A percentile compares a stretch with the other conserved stretches of the same genome.
Evolutionary conservation across 768 basidiomycete species (phyloP).

Genomic region (Cystofilobasidium macerans): DNA sequence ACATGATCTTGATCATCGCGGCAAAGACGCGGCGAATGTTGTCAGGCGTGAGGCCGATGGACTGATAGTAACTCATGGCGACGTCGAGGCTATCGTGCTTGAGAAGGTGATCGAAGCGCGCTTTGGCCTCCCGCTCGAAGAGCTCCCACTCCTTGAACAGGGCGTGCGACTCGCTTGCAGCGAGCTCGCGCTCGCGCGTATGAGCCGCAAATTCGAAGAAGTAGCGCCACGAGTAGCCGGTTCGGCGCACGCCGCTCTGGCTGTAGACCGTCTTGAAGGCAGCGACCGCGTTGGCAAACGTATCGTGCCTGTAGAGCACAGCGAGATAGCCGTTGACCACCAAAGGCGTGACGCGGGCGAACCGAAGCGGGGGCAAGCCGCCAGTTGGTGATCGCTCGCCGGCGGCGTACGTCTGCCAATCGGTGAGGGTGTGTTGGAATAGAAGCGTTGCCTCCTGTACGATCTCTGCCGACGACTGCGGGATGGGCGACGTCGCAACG

Average conservation of each 20-base stretch:
- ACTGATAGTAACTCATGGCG: slow-evolving; percentile 27
- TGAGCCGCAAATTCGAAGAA: slow-evolving; percentile 56
- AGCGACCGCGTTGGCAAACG: slow-evolving; percentile 44
- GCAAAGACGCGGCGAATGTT: slow-evolving; percentile 57
- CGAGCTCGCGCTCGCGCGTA: not conserved
- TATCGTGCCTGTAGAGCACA: slow-evolving; percentile 53
- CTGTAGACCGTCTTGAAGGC: slow-evolving; percentile 49
- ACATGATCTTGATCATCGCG: slow-evolving; percentile 59
- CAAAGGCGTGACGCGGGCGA: slow-evolving; percentile 50
- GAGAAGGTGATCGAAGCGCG: not conserved
- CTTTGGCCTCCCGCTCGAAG: slow-evolving; percentile 27
- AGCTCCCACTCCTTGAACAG: slow-evolving; percentile 15
- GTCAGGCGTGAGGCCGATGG: slow-evolving; percentile 17
- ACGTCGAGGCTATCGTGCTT: not conserved
- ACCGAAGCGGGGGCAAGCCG: slow-evolving; percentile 43
- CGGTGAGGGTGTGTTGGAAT: slow-evolving; percentile 18
- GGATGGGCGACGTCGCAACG: slow-evolving; percentile 26
- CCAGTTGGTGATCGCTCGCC: slow-evolving; percentile 3
- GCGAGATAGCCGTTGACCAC: slow-evolving; percentile 72
- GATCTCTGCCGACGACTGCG: slow-evolving; percentile 28
- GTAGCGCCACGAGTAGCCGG: slow-evolving; percentile 52
- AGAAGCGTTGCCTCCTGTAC: slow-evolving; percentile 27
- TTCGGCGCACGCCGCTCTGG: slow-evolving; percentile 42
- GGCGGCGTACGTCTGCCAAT: not conserved
- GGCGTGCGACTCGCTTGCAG: not conserved